Evolutionary conservation across 257 asterid species (phyloP), one percentile per base, ranked within the genome.

Genomic region (Cinchona pubescens): DNA sequence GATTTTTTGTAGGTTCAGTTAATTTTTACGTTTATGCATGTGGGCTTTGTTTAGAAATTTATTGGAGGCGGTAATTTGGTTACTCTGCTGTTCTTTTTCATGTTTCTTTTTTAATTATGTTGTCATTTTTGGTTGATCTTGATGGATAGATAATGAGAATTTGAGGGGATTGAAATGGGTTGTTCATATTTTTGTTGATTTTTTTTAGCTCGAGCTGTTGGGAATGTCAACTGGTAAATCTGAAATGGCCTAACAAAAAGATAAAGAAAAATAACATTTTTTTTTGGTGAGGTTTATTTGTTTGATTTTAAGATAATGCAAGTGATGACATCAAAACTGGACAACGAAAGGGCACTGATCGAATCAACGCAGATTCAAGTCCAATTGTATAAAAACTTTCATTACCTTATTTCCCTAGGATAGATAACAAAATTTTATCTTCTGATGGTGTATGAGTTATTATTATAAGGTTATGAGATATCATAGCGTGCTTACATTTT

Each of bases 11-110:
- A 32, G 80, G 71, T 23, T 53, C 15, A n/a, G 35, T 21, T 75
- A 23, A 16, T 69, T 65, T 69, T 55, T 59, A 0, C 49, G 74
- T 18, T 64, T 63, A 12, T 3, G 7, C 53, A 27, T 56, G 72
- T 62, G 73, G 77, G 69, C 30, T 51, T 53, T 64, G 38, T 63
- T 37, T 38, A 62, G 32, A 30, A 49, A 48, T 35, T 48, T 30
- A 21, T 64, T 61, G 32, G 4, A 13, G 9, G 38, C 46, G n/a
- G 8, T 45, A 16, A 8, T 59, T 38, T 58, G 19, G 21, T 8
- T 32, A 43, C 12, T 27, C 21, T 45, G 43, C 21, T 27, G 43
- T 34, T 60, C 29, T 0, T 10, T 60, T 60, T 13, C 19, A 32
- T 8, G 37, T 37, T 53, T 5, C 35, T 32, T 30, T 16, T n/a